Evolutionary conservation across 306 rosid genomes (phyloP).

Genomic region (Cicer cuneatum): DNA sequence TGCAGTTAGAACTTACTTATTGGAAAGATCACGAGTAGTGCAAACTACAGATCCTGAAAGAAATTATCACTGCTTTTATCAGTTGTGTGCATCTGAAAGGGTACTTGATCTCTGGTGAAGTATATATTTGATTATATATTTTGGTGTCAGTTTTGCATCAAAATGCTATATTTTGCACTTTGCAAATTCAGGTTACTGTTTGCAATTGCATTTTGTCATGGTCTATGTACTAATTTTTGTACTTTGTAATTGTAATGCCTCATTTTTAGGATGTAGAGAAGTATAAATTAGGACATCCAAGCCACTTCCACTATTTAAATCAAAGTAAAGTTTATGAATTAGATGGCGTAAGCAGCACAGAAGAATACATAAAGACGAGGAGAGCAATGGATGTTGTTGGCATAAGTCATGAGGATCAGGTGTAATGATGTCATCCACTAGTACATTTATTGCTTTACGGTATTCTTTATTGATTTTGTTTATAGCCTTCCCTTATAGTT

Average conservation of each 20-base stretch:
- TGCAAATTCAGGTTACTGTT: slow-evolving; percentile 25
- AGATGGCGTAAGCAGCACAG: slow-evolving; percentile 87
- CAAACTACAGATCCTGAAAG: slow-evolving; percentile 93
- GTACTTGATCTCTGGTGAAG: slow-evolving; percentile 52
- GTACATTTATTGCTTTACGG: slow-evolving; percentile 26
- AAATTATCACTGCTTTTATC: slow-evolving; percentile 97
- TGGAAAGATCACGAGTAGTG: slow-evolving; percentile 97
- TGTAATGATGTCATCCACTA: slow-evolving; percentile 46
- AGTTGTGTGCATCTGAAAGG: slow-evolving; percentile 87
- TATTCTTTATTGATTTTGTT: slow-evolving; percentile 17
- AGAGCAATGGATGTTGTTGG: slow-evolving; percentile 97
- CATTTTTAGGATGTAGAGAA: slow-evolving; percentile 83
- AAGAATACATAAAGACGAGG: slow-evolving; percentile 83
- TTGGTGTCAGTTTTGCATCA: slow-evolving; percentile 29
- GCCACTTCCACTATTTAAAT: slow-evolving; percentile 87
- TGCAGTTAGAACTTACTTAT: slow-evolving; percentile 91
- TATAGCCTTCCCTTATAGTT: slow-evolving; percentile 24
- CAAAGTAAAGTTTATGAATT: slow-evolving; percentile 89
- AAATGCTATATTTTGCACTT: slow-evolving; percentile 38
- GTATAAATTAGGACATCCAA: slow-evolving; percentile 81
- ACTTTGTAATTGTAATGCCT: slow-evolving; percentile 45
- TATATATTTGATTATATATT: slow-evolving; percentile 7
- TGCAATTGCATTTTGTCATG: slow-evolving; percentile 25
- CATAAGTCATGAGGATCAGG: slow-evolving; percentile 85
- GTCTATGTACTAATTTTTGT: slow-evolving; percentile 42